Conservation (phyloP, 495 filamentous ascomycete species). For the Amphirosellinia nigrospora region DNA sequence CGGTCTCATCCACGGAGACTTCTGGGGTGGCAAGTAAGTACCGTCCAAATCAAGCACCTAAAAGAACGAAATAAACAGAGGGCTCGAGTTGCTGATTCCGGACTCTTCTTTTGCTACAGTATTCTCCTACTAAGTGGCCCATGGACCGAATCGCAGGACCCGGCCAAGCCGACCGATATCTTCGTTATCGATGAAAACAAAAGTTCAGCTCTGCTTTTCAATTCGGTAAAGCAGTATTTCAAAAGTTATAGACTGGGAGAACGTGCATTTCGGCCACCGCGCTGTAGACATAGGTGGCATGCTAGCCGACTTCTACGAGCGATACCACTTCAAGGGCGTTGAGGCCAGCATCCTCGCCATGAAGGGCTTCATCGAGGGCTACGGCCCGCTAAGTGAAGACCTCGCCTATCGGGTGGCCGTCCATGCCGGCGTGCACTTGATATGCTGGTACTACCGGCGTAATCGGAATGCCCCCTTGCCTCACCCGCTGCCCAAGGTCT, state of each 20-base stretch:
- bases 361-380: slow-evolving; percentile 54
- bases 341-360: slow-evolving; percentile 57
- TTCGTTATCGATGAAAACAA: no score
- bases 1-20: slow-evolving; percentile 63
- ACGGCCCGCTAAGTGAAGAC: slow-evolving; percentile 52
- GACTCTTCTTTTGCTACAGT: slow-evolving; percentile 11
- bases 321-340: slow-evolving; percentile 58
- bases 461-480: slow-evolving; percentile 40
- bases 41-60: no score
- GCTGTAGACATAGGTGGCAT: slow-evolving; percentile 63
- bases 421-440: slow-evolving; percentile 59
- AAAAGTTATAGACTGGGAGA: slow-evolving; percentile 67
- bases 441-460: slow-evolving; percentile 30
- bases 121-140: slow-evolving; percentile 12
- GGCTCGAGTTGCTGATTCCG: no score
- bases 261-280: slow-evolving; percentile 52
- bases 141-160: slow-evolving; percentile 1
- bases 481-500: slow-evolving; percentile 47
- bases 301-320: slow-evolving; percentile 62
- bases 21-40: slow-evolving; percentile 63
- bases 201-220: no score
- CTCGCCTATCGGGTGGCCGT: slow-evolving; percentile 57
- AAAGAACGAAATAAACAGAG: no score
- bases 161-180: slow-evolving; percentile 19
- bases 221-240: no score